These are phyloP conservation scores for Fusarium veterinarium DNA, from an alignment of 2,329 filamentous ascomycete species.

Conservation along the genomic window DNA sequence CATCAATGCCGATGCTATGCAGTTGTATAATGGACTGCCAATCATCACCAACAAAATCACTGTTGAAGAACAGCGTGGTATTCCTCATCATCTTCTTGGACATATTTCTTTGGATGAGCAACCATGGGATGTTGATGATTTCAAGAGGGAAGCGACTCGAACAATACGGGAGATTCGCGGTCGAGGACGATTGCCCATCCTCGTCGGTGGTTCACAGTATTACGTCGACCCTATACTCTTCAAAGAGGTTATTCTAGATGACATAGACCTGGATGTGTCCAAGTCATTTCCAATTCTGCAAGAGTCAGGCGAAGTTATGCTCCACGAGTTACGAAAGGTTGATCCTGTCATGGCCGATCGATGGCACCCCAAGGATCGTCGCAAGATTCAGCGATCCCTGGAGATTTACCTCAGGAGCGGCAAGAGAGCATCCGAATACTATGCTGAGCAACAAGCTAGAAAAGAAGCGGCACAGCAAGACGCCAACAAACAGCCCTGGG, in stretches of 20 bases:
- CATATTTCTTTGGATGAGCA: conserved; percentile 79
- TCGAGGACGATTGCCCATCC: conserved; percentile 84
- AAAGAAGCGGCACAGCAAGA: conserved; percentile 47
- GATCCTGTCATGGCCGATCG: conserved; percentile 89
- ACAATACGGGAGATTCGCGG: conserved; percentile 81
- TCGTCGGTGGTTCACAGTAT: conserved; percentile 96
- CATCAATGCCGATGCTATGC: conserved; percentile 98
- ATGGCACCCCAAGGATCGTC: conserved; percentile 93
- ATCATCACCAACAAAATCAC: conserved; percentile 97
- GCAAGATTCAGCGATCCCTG: conserved; percentile 89
- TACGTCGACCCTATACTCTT: conserved; percentile 93
- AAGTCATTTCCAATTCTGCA: conserved; percentile 76
- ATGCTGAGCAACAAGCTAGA: conserved; percentile 76
- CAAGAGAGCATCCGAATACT: conserved; percentile 84
- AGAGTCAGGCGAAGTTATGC: conserved; percentile 75
- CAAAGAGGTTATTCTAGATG: conserved; percentile 66
- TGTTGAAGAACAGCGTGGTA: conserved; percentile 75
- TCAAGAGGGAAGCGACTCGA: conserved; percentile 74
- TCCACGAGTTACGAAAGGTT: conserved; percentile 78
- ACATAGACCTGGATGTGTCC: conserved; percentile 51
- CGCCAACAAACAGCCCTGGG: conserved; percentile 52
- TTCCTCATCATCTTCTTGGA: conserved; percentile 90
- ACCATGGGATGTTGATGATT: conserved; percentile 85
- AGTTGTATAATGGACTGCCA: conserved; percentile 91
- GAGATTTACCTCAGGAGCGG: conserved; percentile 91